These are phyloP conservation scores for Aspergillus avenaceus DNA, from an alignment of 495 filamentous ascomycete genomes.

Conservation along the genomic window DNA sequence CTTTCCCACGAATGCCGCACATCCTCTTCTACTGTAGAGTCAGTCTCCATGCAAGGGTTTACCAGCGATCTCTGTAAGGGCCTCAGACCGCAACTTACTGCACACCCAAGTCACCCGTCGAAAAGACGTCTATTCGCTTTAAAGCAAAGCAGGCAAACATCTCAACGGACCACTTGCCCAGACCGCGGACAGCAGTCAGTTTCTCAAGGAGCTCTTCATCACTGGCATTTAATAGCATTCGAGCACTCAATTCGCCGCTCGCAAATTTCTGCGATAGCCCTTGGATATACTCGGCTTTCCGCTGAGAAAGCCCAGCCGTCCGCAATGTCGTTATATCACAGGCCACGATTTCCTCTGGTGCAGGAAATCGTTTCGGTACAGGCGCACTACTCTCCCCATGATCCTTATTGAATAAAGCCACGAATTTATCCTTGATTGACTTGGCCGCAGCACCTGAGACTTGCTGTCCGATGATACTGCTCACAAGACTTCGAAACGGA, in stretches of 20 bases:
- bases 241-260: slow-evolving; percentile 65
- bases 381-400: slow-evolving; percentile 9
- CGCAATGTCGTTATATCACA: slow-evolving; percentile 61
- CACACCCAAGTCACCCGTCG: slow-evolving; percentile 87
- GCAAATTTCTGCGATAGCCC: slow-evolving; percentile 81
- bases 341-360: slow-evolving; percentile 63
- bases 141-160: slow-evolving; percentile 95
- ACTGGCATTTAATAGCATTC: slow-evolving; percentile 67
- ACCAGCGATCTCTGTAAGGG: not conserved
- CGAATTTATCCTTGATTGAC: slow-evolving; percentile 81
- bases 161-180: slow-evolving; percentile 90
- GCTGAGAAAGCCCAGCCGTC: slow-evolving; percentile 80
- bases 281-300: slow-evolving; percentile 92
- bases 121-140: slow-evolving; percentile 92
- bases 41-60: not conserved
- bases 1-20: slow-evolving; percentile 80
- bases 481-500: slow-evolving; percentile 77
- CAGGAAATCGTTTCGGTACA: slow-evolving; percentile 57
- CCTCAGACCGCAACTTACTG: slow-evolving; percentile 51
- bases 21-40: slow-evolving; percentile 57
- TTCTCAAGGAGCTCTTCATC: slow-evolving; percentile 83
- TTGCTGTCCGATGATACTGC: slow-evolving; percentile 92
- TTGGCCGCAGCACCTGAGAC: slow-evolving; percentile 88
- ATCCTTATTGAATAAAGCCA: slow-evolving; percentile 62
- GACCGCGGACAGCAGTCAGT: slow-evolving; percentile 78